Evolutionary conservation across 306 rosid genomes (phyloP), one percentile per base, ranked within the genome.

Genomic region (Castanea crenata): DNA sequence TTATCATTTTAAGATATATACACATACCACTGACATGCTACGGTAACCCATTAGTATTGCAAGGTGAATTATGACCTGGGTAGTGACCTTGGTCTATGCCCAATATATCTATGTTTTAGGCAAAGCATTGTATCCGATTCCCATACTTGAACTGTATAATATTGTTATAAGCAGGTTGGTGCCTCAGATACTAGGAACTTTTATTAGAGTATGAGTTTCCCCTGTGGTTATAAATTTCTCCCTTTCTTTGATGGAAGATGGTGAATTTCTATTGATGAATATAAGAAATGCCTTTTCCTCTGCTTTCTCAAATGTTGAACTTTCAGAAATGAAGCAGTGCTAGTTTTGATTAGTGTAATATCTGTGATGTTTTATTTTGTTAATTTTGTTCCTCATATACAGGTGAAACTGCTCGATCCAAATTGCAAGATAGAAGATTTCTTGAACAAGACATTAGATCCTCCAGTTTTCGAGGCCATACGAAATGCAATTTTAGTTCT

Each of bases 391-490:
- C 73, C 69, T 67, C 27, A 73, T 80, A 41, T 32, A 74, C 93
- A 95, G 99, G 96, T 93, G 72, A 95, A 95, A 86, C 69, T 95
- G 81, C 87, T 93, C n/a, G 91, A 93, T 89, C 93, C 98, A 74
- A 83, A 79, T 78, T 76, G 89, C 89, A 89, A 72, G 84, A 74
- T 95, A 77, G 94, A 89, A 6, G 94, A 76, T 58, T 93, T 91
- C 85, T 87, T 95, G 77, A 46, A 70, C 44, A 95, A 93, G 92
- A 91, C 96, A 18, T 68, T 95, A 86, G 99, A 95, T 84, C 97
- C 99, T 83, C 99, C 99, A 23, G 82, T 87, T 83, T 78, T 62
- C 1, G 99, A 91, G 89, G 81, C 99, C 65, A 88, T 91, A 76
- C 87, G 80, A 20, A 91, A 95, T 88, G 99, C 94, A 31, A 58